Conservation (phyloP, 805 yeast genomes). For the Lipomyces kockii region DNA sequence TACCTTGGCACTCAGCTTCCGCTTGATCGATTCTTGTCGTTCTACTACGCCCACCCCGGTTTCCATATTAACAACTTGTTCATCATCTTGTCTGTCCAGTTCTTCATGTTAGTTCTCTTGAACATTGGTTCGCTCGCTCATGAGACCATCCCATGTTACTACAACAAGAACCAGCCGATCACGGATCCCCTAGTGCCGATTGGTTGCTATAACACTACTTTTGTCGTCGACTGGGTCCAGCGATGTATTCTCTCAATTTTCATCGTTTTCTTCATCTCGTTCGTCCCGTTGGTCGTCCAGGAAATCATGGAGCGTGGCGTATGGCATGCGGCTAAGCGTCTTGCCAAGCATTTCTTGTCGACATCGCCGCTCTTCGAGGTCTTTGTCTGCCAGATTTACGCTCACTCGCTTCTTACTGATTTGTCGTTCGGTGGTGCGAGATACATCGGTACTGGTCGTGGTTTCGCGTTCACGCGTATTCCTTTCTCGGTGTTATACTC, state of each 20-base stretch:
- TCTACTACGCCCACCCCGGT: constrained; percentile 96
- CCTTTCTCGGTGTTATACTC: constrained; percentile 75
- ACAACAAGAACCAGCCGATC: constrained; percentile 67
- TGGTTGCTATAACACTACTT: constrained; percentile 85
- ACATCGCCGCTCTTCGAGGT: constrained; percentile 92
- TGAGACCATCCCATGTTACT: constrained; percentile 71
- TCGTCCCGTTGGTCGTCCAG: constrained; percentile 84
- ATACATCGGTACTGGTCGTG: constrained; percentile 91
- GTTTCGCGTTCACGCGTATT: constrained; percentile 83
- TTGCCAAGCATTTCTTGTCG: constrained; percentile 76
- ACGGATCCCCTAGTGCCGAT: constrained; percentile 75
- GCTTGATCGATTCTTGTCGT: constrained; percentile 84
- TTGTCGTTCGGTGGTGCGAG: constrained; percentile 89
- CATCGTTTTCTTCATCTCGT: constrained; percentile 90
- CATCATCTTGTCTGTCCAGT: constrained; percentile 82
- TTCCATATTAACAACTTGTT: constrained; percentile 91
- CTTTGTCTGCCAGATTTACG: constrained; percentile 91
- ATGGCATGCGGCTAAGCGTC: constrained; percentile 71
- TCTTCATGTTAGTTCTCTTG: constrained; percentile 78
- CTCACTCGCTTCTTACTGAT: constrained; percentile 74
- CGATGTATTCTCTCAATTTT: constrained; percentile 87
- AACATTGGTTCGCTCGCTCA: constrained; percentile 78
- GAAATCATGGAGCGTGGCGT: constrained; percentile 86
- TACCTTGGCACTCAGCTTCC: constrained; percentile 89
- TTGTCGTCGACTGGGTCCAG: constrained; percentile 88